Conservation (phyloP, 805 yeast species). For the Saccharomycopsis babjevae region DNA sequence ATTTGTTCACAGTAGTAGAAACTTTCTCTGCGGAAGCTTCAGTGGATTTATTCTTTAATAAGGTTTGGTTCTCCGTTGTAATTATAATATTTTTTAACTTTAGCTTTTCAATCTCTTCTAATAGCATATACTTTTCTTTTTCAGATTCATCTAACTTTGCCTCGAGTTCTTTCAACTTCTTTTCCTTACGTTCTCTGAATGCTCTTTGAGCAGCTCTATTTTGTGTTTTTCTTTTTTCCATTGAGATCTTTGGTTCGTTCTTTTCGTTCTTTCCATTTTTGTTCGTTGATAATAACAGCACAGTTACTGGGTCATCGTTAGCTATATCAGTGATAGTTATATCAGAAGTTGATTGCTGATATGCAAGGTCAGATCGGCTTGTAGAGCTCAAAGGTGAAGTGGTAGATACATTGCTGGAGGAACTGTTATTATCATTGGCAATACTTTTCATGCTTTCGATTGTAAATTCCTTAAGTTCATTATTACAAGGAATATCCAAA, state of each 20-base stretch:
- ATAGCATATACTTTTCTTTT: conserved; percentile 36
- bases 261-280: conserved; percentile 1
- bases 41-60: conserved; percentile 28
- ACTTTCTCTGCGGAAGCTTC: not conserved
- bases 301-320: not conserved
- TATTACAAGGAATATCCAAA: not conserved
- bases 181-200: conserved; percentile 72
- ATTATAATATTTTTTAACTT: conserved; percentile 47
- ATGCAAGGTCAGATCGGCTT: not conserved
- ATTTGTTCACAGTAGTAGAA: not conserved
- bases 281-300: not conserved
- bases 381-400: not conserved
- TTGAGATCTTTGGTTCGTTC: conserved; percentile 20
- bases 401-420: not conserved
- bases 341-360: not conserved
- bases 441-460: not conserved
- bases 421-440: not conserved
- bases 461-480: not conserved
- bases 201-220: conserved; percentile 85
- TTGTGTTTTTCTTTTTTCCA: conserved; percentile 59
- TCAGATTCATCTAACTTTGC: conserved; percentile 49
- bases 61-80: conserved; percentile 50
- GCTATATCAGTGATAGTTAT: not conserved
- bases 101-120: conserved; percentile 39
- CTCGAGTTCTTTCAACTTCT: conserved; percentile 57